Evolutionary conservation across 805 yeast genomes (phyloP).

Genomic region (Suhomyces sp.): DNA sequence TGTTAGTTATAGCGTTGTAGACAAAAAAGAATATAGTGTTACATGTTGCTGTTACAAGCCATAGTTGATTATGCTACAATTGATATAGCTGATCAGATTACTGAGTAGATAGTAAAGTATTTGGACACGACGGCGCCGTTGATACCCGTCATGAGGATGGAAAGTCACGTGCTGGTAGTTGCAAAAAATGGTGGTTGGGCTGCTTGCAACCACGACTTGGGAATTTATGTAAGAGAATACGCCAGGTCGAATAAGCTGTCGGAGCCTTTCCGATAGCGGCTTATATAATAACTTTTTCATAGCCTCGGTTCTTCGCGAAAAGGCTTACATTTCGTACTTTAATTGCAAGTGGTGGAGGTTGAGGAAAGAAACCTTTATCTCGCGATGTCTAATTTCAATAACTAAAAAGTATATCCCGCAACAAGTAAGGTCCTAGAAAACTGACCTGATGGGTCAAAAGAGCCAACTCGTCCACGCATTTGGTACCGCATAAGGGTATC

Average conservation of each 20-base stretch:
- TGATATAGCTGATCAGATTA: too few species aligned
- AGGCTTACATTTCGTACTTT: conserved; percentile 2
- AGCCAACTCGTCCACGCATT: conserved; percentile 5
- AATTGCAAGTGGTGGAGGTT: conserved; percentile 12
- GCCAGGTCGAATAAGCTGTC: too few species aligned
- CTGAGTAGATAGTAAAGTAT: too few species aligned
- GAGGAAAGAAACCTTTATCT: conserved; percentile 13
- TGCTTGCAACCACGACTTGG: too few species aligned
- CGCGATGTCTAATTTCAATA: conserved; percentile 12
- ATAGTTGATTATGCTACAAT: too few species aligned
- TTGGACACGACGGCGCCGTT: neutral
- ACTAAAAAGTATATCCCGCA: conserved; percentile 4
- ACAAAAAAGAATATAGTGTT: too few species aligned
- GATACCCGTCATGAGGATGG: neutral
- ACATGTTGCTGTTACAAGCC: too few species aligned
- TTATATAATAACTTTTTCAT: too few species aligned
- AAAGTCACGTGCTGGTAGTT: neutral
- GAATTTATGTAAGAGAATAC: too few species aligned
- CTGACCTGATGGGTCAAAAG: neutral
- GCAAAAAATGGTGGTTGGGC: neutral
- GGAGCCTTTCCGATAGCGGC: too few species aligned
- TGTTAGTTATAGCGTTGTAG: conserved; percentile 48
- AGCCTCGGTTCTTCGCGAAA: neutral
- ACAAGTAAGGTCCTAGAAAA: neutral
- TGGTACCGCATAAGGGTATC: conserved; percentile 6